phyloP scores from a whole-genome alignment of 805 yeast species.

The Kodamaea kaohsiungensis region DNA sequence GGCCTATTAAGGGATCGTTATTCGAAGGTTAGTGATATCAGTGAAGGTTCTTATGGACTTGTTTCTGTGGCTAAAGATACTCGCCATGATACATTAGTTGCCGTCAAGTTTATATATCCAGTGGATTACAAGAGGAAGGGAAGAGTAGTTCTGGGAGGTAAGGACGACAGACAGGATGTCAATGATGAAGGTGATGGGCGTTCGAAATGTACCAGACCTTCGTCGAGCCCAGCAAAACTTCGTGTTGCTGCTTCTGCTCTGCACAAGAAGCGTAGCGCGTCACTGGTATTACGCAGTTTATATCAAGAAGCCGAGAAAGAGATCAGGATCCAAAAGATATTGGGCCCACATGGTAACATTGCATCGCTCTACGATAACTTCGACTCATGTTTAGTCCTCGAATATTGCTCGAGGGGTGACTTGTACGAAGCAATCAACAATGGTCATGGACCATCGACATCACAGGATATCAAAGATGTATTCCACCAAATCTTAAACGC shows the following conservation, averaged over 20 bases:
- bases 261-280: conserved; percentile 12
- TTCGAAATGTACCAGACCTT: conserved; percentile 22
- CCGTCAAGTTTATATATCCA: conserved; percentile 81
- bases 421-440: conserved; percentile 74
- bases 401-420: conserved; percentile 87
- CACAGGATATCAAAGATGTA: conserved; percentile 56
- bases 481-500: conserved; percentile 52
- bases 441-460: conserved; percentile 60
- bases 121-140: conserved; percentile 38
- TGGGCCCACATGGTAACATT: conserved; percentile 54
- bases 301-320: conserved; percentile 67
- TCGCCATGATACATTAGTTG: conserved; percentile 56
- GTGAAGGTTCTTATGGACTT: conserved; percentile 92
- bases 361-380: conserved; percentile 49
- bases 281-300: conserved; percentile 29
- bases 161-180: not conserved
- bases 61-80: conserved; percentile 85
- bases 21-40: conserved; percentile 68
- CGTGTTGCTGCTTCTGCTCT: conserved; percentile 14
- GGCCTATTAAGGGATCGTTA: conserved; percentile 61
- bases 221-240: conserved; percentile 39
- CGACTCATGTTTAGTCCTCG: conserved; percentile 60
- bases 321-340: conserved; percentile 60
- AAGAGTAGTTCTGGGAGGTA: conserved; percentile 6
- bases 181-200: not conserved